Evolutionary conservation across 2,329 filamentous ascomycete species (phyloP).

Genomic region (Orbilia oligospora): DNA sequence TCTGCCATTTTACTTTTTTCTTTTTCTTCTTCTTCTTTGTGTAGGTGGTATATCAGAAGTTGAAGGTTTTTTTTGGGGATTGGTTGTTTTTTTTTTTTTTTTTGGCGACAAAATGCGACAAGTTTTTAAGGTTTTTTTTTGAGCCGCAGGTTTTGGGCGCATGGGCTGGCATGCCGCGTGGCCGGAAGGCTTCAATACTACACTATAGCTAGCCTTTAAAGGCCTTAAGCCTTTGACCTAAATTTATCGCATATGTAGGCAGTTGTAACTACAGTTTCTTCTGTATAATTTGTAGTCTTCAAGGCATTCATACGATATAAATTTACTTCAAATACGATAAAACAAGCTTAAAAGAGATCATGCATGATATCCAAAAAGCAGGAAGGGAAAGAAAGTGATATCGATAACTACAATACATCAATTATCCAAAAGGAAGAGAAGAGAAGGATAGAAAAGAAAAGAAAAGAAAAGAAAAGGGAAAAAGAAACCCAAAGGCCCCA

Average conservation of each 20-base stretch:
- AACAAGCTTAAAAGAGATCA: neutral
- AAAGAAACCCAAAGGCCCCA: neutral
- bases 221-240: too few relatives aligned
- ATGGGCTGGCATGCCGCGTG: neutral
- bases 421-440: neutral
- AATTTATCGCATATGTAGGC: too few relatives aligned
- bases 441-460: neutral
- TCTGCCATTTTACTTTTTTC: constrained; percentile 13
- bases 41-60: neutral
- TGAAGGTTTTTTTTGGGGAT: constrained; percentile 18
- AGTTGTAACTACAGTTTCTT: too few relatives aligned
- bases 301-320: neutral
- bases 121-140: neutral
- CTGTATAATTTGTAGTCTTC: too few relatives aligned
- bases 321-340: neutral
- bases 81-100: constrained; percentile 34
- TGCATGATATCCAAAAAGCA: neutral
- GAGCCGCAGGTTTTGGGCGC: constrained; percentile 1
- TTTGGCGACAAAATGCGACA: constrained; percentile 26
- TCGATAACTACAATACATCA: too few relatives aligned
- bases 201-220: too few relatives aligned
- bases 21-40: neutral
- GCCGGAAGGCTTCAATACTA: too few relatives aligned
- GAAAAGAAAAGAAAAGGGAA: too few relatives aligned
- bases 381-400: neutral